Evolutionary conservation across 208 protist genomes (phyloP), one percentile per base, ranked within the genome.

Genomic region (Trypanosomatidae sp.): DNA sequence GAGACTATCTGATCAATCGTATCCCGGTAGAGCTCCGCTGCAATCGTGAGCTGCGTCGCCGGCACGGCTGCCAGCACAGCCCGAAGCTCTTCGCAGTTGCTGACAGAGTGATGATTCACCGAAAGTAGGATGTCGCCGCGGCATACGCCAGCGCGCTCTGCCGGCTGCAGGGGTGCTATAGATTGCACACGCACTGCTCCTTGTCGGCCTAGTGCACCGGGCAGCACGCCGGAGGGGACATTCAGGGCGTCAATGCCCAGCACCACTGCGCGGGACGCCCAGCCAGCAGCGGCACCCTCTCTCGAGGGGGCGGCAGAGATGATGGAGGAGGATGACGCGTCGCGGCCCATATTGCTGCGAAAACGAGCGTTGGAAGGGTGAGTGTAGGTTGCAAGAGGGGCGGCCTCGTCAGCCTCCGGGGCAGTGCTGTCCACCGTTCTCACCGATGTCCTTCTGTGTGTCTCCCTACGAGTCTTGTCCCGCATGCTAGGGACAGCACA

Each of bases 211-310:
- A 88, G 65, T 13, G 66, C 36, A 28, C 69, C 73, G 33, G 86
- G 86, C 64, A 92, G 71, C 56, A 82, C 71, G 7, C 83, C 84
- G 1, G 71, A 36, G 6, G 79, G 82, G 13, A 89, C 56, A 62
- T 92, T 79, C 25, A 90, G 68, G 9, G 87, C 84, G 46, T 87
- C 77, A 13, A 92, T 73, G 1, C 87, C 84, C 15, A 92, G 76
- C 62, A 62, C 62, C 55, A 79, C 53, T 25, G 39, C 33, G 22
- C 36, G 66, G 49, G 66, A 28, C 30, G 62, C 19, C 33, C 22
- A 12, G 10, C 28, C 13, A 22, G 66, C 64, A 47, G 71, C 6
- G n/a, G 59, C 66, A 5, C 47, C 41, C 30, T 65, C 71, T 19
- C 59, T 41, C 5, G 67, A 7, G 4, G 60, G 15, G 28, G 60